phyloP scores from a whole-genome alignment of 495 filamentous ascomycete genomes.

The Neurospora sp. region DNA sequence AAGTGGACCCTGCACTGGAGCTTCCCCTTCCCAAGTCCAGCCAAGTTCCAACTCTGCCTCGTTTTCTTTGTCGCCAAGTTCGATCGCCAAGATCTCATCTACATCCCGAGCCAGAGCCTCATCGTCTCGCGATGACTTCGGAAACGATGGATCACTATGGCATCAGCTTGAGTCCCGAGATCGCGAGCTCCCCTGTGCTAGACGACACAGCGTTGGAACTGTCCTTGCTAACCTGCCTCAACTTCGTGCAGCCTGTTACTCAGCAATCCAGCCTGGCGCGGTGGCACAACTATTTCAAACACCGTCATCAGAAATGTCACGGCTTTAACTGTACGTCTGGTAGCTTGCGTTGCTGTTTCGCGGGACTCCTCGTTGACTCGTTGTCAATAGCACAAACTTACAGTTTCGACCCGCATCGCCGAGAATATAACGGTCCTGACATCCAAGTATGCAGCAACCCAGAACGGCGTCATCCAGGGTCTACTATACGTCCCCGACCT shows the following conservation, averaged over 20 bases:
- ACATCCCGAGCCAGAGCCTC: not conserved
- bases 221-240: not conserved
- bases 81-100: not conserved
- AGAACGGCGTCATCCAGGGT: slow-evolving; percentile 52
- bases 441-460: slow-evolving; percentile 41
- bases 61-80: not conserved
- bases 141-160: not conserved
- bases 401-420: slow-evolving; percentile 49
- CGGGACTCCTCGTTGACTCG: not conserved
- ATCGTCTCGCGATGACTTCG: not conserved
- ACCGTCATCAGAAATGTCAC: slow-evolving; percentile 41
- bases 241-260: slow-evolving; percentile 31
- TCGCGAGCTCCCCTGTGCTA: not conserved
- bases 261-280: slow-evolving; percentile 36
- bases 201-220: not conserved
- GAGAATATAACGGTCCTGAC: slow-evolving; percentile 63
- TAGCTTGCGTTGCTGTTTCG: not conserved
- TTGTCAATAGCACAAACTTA: not conserved
- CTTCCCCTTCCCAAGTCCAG: not conserved
- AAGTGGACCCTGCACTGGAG: not conserved
- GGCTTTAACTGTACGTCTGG: slow-evolving; percentile 32
- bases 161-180: not conserved
- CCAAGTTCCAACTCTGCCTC: not conserved
- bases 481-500: slow-evolving; percentile 77
- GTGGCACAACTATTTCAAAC: slow-evolving; percentile 30